Conservation (phyloP, 306 rosid genomes). For the Elaeagnus macrophylla region DNA sequence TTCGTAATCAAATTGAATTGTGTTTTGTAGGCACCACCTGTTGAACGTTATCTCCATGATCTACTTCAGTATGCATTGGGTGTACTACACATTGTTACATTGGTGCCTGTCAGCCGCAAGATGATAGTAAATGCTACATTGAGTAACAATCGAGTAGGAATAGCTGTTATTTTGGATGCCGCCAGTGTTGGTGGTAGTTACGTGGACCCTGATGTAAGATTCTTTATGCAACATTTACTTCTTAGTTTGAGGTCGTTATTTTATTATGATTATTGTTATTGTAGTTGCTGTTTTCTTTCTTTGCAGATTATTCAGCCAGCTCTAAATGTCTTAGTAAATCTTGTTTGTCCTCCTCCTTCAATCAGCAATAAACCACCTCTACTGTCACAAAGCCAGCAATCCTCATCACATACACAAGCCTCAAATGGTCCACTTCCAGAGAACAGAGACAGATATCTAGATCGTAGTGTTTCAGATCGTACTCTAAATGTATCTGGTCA, state of each 20-base stretch:
- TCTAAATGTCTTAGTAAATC: constrained; percentile 80
- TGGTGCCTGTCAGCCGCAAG: constrained; percentile 90
- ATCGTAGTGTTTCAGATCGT: constrained; percentile 60
- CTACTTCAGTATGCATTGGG: constrained; percentile 96
- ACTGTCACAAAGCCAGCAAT: constrained; percentile 60
- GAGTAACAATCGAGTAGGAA: constrained; percentile 83
- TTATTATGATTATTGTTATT: not conserved
- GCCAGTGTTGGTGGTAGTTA: constrained; percentile 75
- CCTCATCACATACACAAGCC: constrained; percentile 40
- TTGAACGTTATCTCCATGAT: constrained; percentile 88
- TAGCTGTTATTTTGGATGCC: constrained; percentile 94
- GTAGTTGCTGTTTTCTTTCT: constrained; percentile 16
- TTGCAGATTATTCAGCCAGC: constrained; percentile 96
- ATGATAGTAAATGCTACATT: constrained; percentile 78
- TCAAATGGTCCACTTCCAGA: constrained; percentile 45
- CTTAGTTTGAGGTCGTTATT: constrained; percentile 9
- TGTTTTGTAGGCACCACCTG: constrained; percentile 82
- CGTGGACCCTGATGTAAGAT: constrained; percentile 84
- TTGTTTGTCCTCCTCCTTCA: constrained; percentile 97
- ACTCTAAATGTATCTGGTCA: constrained; percentile 38
- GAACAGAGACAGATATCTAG: constrained; percentile 62
- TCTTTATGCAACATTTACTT: constrained; percentile 1
- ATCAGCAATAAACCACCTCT: constrained; percentile 79
- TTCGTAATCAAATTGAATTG: constrained; percentile 1
- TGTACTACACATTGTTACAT: constrained; percentile 81